Evolutionary conservation across 73 alveolate genomes (phyloP), one percentile per base, ranked within the genome.

Genomic region (Paramecium sexaurelia): DNA sequence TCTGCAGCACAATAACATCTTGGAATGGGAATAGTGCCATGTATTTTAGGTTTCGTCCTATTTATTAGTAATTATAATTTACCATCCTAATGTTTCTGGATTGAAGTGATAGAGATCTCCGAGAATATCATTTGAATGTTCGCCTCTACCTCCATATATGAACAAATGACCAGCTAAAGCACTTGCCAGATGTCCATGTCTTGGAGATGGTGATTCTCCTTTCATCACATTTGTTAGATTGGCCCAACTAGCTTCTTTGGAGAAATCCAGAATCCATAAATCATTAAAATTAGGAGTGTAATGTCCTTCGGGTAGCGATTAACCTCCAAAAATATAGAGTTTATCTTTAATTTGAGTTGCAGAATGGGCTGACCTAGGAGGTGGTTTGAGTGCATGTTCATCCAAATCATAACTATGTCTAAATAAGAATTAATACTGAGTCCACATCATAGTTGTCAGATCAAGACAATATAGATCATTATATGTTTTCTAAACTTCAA

Each of bases 311-410:
- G 57, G 69, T 41, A 40, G 33, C 3, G 56, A 22, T 26, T 69
- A 75, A 7, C 96, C 96, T 22, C 94, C 96, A 73, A 92, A 87
- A 1, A 92, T 73, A 55, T 67, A 92, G 86, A 92, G 78, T 66
- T 90, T 82, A 55, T 91, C 91, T 41, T 92, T 91, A 17, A 55
- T 45, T 19, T 67, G 27, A 35, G 67, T 87, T 13, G 94, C 96
- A 3, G 94, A 47, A 41, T 92, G 96, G 7, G 92, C 93, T 32
- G 68, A 85, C 36, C 96, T 67, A 27, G 94, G 91, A n/a, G 91
- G 94, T 7, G 94, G 94, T 26, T 47, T 40, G 10, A 55, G 87
- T 17, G 92, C 47, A 45, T 55, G 40, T 29, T 91, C 73, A 73
- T 71, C 86, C 7, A 78, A 7, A 32, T 78, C 73, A 41, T 41